phyloP scores from a whole-genome alignment of 108 stramenopile genomes.

The Aurantiochytrium sp. region DNA sequence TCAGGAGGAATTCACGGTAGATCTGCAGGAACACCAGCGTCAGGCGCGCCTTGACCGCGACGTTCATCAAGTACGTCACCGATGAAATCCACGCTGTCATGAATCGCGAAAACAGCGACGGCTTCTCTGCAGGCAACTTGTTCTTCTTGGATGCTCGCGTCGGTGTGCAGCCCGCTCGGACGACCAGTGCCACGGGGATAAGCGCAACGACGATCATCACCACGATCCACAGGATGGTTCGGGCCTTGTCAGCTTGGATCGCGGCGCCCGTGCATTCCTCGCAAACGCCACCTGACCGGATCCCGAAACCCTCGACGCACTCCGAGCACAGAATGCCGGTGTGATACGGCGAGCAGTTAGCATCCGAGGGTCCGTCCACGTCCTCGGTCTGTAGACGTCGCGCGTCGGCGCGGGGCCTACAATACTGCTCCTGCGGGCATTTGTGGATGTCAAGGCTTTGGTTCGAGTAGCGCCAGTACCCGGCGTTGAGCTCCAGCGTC shows the following conservation, averaged over 20 bases:
- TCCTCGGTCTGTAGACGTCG: neutral
- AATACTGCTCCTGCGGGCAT: neutral
- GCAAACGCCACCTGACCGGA: neutral
- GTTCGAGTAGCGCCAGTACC: neutral
- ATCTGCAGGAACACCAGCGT: neutral
- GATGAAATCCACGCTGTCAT: neutral
- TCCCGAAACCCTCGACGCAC: neutral
- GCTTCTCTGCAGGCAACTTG: too few relatives aligned
- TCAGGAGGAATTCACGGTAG: neutral
- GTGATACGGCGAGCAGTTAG: neutral
- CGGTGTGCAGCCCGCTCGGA: too few relatives aligned
- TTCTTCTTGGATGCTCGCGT: too few relatives aligned
- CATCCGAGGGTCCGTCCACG: neutral
- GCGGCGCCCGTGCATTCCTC: neutral
- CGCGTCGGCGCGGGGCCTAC: neutral
- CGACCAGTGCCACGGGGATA: neutral
- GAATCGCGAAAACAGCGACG: too few relatives aligned
- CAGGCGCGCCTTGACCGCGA: neutral
- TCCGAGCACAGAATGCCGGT: neutral
- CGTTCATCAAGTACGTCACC: neutral
- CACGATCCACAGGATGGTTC: too few relatives aligned
- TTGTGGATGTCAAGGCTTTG: neutral
- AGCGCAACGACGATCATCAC: neutral
- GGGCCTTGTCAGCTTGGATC: too few relatives aligned
- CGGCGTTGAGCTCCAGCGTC: neutral